A percentile compares a stretch with the other conserved stretches of the same genome.
These are phyloP conservation scores for Hyphopichia wangnamkhiaoensis DNA, from an alignment of 1,139 yeast genomes.

Conservation along the genomic window DNA sequence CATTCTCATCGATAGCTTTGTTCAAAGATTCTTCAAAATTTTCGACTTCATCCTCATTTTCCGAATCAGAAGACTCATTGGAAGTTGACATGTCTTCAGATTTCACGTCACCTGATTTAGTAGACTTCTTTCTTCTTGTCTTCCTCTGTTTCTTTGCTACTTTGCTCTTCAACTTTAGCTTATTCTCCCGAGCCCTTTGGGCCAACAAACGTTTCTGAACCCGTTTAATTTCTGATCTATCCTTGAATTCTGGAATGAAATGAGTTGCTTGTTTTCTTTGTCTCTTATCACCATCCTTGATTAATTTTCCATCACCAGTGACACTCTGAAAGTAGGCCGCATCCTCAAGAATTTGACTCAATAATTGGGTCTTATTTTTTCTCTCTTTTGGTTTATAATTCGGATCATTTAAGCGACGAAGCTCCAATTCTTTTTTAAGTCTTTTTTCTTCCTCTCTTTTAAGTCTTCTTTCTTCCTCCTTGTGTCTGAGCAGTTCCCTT, in stretches of 20 bases:
- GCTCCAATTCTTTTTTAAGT: neutral
- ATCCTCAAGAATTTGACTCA: slow-evolving; percentile 21
- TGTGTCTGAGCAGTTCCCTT: neutral
- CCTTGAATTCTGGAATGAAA: slow-evolving; percentile 25
- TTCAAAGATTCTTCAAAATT: slow-evolving; percentile 8
- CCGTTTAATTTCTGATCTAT: slow-evolving; percentile 9
- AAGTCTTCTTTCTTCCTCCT: slow-evolving; percentile 9
- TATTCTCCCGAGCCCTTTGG: slow-evolving; percentile 6
- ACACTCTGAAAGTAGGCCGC: slow-evolving; percentile 42
- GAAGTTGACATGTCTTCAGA: too few species aligned
- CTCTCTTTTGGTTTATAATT: slow-evolving; percentile 6
- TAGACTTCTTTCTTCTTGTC: slow-evolving; percentile 9
- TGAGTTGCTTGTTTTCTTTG: slow-evolving; percentile 28
- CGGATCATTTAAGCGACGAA: slow-evolving; percentile 2
- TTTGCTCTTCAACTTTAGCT: slow-evolving; percentile 8
- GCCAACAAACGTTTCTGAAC: slow-evolving; percentile 3
- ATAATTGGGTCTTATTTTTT: slow-evolving; percentile 4
- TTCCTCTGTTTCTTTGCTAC: slow-evolving; percentile 7
- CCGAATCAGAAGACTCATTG: slow-evolving; percentile 4
- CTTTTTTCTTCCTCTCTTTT: slow-evolving; percentile 7
- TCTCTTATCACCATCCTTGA: slow-evolving; percentile 36
- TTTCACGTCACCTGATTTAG: too few species aligned
- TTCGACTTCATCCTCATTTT: slow-evolving; percentile 13
- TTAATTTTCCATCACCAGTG: slow-evolving; percentile 33
- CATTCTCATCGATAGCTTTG: slow-evolving; percentile 8